Evolutionary conservation across 495 filamentous ascomycete genomes (phyloP).

Genomic region (Rostrohypoxylon terebratum): DNA sequence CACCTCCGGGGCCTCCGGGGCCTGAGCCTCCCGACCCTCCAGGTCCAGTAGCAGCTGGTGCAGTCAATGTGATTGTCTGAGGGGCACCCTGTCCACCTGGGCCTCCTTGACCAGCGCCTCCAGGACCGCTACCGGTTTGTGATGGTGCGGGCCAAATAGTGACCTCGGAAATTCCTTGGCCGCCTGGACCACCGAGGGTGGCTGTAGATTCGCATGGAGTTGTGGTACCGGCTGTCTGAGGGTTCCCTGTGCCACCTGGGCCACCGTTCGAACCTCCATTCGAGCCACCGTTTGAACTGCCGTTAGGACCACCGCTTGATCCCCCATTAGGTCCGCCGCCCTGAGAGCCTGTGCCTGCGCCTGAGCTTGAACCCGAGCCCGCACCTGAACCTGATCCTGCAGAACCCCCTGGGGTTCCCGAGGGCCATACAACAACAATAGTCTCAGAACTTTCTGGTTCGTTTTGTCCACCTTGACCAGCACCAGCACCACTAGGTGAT

Average conservation of each 20-base stretch:
- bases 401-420: slow-evolving; percentile 21
- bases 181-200: slow-evolving; percentile 24
- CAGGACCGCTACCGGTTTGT: slow-evolving; percentile 22
- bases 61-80: slow-evolving; percentile 41
- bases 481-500: slow-evolving; percentile 26
- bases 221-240: slow-evolving; percentile 19
- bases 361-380: slow-evolving; percentile 12
- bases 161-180: slow-evolving; percentile 37
- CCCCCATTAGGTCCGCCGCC: slow-evolving; percentile 17
- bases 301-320: slow-evolving; percentile 22
- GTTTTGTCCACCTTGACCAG: slow-evolving; percentile 39
- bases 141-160: slow-evolving; percentile 37
- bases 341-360: background rate
- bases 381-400: slow-evolving; percentile 22
- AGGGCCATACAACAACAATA: slow-evolving; percentile 35
- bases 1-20: slow-evolving; percentile 17
- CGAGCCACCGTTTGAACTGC: slow-evolving; percentile 22
- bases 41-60: slow-evolving; percentile 13
- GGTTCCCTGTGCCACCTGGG: slow-evolving; percentile 22
- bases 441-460: slow-evolving; percentile 37
- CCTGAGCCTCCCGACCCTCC: slow-evolving; percentile 14
- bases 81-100: slow-evolving; percentile 33
- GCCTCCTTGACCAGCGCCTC: slow-evolving; percentile 24
- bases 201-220: slow-evolving; percentile 39
- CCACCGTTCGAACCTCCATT: slow-evolving; percentile 30